A percentile compares a stretch with the other conserved stretches of the same genome.
Evolutionary conservation across 108 stramenopile species (phyloP).

Genomic region (Epithemia pelagica): DNA sequence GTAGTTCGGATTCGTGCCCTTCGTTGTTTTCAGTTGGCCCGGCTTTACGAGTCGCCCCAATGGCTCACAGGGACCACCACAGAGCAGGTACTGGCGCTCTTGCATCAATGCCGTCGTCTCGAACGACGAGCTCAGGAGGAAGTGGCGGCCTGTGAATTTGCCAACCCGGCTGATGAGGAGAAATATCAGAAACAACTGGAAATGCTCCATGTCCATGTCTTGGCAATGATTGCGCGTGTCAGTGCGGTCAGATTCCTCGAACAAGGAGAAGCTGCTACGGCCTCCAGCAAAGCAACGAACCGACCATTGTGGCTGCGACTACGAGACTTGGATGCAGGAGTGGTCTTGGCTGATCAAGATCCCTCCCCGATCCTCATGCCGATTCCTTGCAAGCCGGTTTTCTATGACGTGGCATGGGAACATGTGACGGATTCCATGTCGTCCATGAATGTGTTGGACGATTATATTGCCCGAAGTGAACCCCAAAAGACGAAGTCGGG

Average conservation of each 20-base stretch:
- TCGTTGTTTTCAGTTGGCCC: conserved; percentile 51
- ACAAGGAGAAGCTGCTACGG: not conserved
- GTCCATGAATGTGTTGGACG: conserved; percentile 41
- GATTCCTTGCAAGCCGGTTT: conserved; percentile 63
- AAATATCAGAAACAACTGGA: conserved; percentile 48
- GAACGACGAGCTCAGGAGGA: conserved; percentile 64
- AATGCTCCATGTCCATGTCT: conserved; percentile 13
- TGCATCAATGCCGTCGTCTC: conserved; percentile 49
- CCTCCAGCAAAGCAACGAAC: conserved; percentile 14
- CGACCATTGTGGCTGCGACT: conserved; percentile 51
- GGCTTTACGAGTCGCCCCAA: conserved; percentile 28
- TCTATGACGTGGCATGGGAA: conserved; percentile 71
- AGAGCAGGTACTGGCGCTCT: conserved; percentile 44
- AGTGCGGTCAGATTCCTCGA: conserved; percentile 21
- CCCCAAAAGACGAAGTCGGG: conserved; percentile 14
- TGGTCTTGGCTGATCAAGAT: conserved; percentile 18
- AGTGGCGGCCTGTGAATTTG: conserved; percentile 67
- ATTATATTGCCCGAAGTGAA: conserved; percentile 34
- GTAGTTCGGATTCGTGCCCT: conserved; percentile 59
- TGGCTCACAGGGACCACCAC: conserved; percentile 10
- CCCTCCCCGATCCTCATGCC: conserved; percentile 33
- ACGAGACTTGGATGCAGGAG: conserved; percentile 54
- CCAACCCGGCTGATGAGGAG: conserved; percentile 50
- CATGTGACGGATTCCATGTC: conserved; percentile 35
- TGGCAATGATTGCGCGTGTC: conserved; percentile 9